Base-by-base conservation (phyloP, 106 monocot genomes). In the Dioscorea dumetorum region DNA sequence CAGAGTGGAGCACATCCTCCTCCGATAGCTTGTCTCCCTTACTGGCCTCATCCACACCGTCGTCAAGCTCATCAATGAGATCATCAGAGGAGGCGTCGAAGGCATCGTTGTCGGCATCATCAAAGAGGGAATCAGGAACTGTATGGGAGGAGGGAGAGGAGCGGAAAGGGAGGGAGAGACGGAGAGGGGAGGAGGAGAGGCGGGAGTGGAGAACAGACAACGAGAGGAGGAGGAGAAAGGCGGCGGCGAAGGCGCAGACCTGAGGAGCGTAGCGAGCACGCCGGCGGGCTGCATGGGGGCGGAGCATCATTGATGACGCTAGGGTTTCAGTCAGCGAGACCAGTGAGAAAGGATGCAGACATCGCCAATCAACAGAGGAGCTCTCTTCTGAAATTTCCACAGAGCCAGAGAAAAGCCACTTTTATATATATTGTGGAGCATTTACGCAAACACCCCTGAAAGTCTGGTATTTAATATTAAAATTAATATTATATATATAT, bases 161-260 rank as follows among this genome's bases (percentile, higher is more conserved):
- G 5, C 49, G 33, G 48, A 57, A 64, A 23, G 56, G 33, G 13
- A 61, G 64, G 59, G 35, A 16, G 49, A 66, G 24, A 67, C 49
- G 60, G 22, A 28, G 50, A 34, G 73, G 53, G 19, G 83, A 73
- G 59, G 82, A 79, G 35, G 83, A 81, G 57, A 85, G 80, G 71
- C 82, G 91, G 58, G 69, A 77, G 75, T 85, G 83, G 73, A 88
- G 88, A 48, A 84, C 81, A 57, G 72, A 58, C 60, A 87, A 83
- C 50, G 82, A 78, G 52, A 82, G 62, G 57, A 79, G 68, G 61
- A 94, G 69, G 41, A 91, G 79, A 51, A 83, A 67, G 16, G 78
- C 69, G 31, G 74, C 78, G 21, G 66, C 65, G 16, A 48, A 75
- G 53, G 73, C 79, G 73, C 87, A 91, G 77, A 88, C 60, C 68